Evolutionary conservation across 179 eudicot genomes (phyloP), one percentile per base, ranked within the genome.

Genomic region (Sideroxylon spinosum): DNA sequence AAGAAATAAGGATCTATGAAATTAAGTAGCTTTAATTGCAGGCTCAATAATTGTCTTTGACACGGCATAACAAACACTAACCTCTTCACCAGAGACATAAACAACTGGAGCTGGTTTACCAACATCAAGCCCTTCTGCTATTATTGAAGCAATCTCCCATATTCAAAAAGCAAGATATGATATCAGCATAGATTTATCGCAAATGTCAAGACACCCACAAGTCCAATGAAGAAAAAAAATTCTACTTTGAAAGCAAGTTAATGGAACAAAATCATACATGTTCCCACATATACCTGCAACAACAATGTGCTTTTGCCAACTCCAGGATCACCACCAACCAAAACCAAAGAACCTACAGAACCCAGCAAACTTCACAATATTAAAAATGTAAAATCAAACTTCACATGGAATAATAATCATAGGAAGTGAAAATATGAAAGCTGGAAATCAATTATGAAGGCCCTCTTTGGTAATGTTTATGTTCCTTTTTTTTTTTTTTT

Each of bases 261-360:
- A 69, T 46, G 46, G 73, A 48, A 68, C 49, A 55, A 23, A 52
- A 26, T 25, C 70, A 44, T 22, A 62, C 37, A 63, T 10, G 13
- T 26, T 28, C 44, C 20, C 16, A 13, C 28, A 66, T 68, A 23
- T 84, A 95, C 99, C 97, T 93, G 97, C 85, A 96, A 84, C 79
- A 90, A 75, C 76, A 96, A 73, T 64, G 99, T 96, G 82, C 99
- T 96, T 86, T 96, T 96, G 77, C 99, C 99, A 85, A 96, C 97
- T 78, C 99, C 99, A 73, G 98, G 99, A 88, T 96, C 99, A 78
- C 99, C 99, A 83, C 99, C 99, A 77, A 96, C 83, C 86, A 96
- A 85, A 76, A 90, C 84, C 81, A 96, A 86, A 78, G 94, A 96
- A 78, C 99, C 99, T 95, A 82, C 25, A 76, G 77, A 79, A 80